Conservation (phyloP, 768 basidiomycete species). For the Hydnomerulius pinastri region DNA sequence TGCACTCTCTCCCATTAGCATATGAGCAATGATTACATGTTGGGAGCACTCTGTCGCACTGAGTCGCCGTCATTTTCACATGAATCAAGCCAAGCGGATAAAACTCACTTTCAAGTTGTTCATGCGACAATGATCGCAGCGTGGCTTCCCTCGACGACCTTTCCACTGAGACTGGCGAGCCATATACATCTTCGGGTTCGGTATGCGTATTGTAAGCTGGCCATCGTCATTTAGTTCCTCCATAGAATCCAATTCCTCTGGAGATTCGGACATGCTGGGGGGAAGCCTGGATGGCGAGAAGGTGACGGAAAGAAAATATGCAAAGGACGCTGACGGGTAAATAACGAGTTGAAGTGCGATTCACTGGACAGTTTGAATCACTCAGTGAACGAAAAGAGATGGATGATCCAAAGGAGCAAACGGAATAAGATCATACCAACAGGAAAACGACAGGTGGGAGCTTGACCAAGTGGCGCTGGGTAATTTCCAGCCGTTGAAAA, state of each 20-base stretch:
- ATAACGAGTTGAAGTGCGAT: slow-evolving; percentile 8
- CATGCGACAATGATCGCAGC: slow-evolving; percentile 71
- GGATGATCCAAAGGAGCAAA: slow-evolving; percentile 8
- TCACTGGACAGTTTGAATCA: slow-evolving; percentile 2
- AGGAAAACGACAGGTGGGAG: slow-evolving; percentile 8
- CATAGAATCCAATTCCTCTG: slow-evolving; percentile 39
- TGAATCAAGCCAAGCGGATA: neutral
- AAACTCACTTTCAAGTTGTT: slow-evolving; percentile 69
- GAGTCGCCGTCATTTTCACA: slow-evolving; percentile 14
- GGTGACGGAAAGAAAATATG: slow-evolving; percentile 19
- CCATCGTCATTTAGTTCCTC: slow-evolving; percentile 48
- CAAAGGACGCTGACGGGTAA: neutral
- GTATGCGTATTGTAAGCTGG: slow-evolving; percentile 64
- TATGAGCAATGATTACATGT: slow-evolving; percentile 73
- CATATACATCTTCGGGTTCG: slow-evolving; percentile 67
- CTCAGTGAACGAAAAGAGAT: slow-evolving; percentile 2
- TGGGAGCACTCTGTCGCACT: slow-evolving; percentile 74
- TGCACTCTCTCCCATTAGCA: slow-evolving; percentile 64
- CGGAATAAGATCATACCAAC: slow-evolving; percentile 13
- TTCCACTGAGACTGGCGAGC: slow-evolving; percentile 75
- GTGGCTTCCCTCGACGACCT: slow-evolving; percentile 71
- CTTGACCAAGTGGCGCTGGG: slow-evolving; percentile 1
- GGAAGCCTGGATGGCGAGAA: slow-evolving; percentile 7
- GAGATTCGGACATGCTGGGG: slow-evolving; percentile 37
- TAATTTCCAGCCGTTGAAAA: slow-evolving; percentile 11